Conservation (phyloP, 2,329 filamentous ascomycete genomes). For the Dryadomyces quercus-mongolicae region DNA sequence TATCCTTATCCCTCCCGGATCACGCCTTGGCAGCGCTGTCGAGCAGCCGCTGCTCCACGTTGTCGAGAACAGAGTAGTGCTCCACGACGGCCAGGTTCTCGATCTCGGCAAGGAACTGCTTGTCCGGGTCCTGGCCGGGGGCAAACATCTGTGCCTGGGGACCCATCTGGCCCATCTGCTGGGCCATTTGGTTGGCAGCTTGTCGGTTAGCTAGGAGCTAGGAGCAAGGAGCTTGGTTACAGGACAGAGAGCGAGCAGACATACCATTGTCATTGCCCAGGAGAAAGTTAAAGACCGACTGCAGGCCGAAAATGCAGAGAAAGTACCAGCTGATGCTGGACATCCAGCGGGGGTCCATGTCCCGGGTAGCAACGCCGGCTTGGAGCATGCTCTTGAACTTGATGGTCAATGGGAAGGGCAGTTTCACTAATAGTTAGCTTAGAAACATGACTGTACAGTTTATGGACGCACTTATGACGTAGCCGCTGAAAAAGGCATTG, state of each 20-base stretch:
- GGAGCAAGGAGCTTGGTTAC: too few relatives aligned
- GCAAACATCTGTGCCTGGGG: constrained; percentile 70
- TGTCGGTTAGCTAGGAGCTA: constrained; percentile 24
- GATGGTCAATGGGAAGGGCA: constrained; percentile 93
- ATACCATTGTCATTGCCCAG: constrained; percentile 90
- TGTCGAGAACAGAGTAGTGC: constrained; percentile 82
- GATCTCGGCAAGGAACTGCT: constrained; percentile 82
- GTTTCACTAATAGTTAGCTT: constrained; percentile 54
- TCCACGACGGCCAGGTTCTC: constrained; percentile 94
- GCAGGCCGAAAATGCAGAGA: constrained; percentile 88
- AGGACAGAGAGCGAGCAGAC: constrained; percentile 15
- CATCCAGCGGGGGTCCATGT: constrained; percentile 97
- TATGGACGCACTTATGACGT: constrained; percentile 70
- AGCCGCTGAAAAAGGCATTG: constrained; percentile 96
- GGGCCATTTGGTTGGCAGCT: constrained; percentile 84
- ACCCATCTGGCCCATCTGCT: constrained; percentile 78
- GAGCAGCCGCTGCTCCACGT: constrained; percentile 75
- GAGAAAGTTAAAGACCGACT: constrained; percentile 95
- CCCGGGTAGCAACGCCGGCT: constrained; percentile 86
- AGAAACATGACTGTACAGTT: background rate
- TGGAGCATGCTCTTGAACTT: constrained; percentile 99
- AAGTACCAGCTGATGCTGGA: constrained; percentile 99
- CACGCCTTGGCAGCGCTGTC: constrained; percentile 18
- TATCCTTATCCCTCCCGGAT: background rate
- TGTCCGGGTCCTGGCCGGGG: constrained; percentile 87